Evolutionary conservation across 2,329 filamentous ascomycete genomes (phyloP).

Genomic region (Fusarium nurragi): DNA sequence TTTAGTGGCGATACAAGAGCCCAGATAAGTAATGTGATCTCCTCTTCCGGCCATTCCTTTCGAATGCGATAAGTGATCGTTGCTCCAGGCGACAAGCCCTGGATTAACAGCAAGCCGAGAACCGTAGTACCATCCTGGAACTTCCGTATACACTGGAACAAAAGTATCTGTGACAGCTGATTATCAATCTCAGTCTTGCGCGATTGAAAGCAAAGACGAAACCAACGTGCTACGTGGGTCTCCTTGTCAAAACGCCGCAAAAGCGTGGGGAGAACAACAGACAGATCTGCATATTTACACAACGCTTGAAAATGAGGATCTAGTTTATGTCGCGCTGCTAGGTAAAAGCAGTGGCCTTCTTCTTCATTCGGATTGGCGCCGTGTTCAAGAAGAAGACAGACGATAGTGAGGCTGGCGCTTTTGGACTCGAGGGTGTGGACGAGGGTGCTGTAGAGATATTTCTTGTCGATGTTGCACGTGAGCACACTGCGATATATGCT

Average conservation of each 20-base stretch:
- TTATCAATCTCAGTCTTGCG: background rate
- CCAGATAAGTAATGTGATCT: conserved; percentile 8
- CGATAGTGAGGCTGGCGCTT: background rate
- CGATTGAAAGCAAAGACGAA: conserved; percentile 1
- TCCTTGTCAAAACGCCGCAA: background rate
- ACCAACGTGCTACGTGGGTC: background rate
- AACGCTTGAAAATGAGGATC: background rate
- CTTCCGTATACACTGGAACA: conserved; percentile 18
- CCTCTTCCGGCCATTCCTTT: background rate
- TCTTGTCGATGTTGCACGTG: background rate
- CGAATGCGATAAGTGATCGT: background rate
- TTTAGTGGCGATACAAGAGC: background rate
- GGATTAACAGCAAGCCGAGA: background rate
- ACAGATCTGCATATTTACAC: conserved; percentile 1
- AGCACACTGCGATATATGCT: conserved; percentile 11
- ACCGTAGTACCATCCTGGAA: background rate
- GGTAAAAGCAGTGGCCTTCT: conserved; percentile 5
- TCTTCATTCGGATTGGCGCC: conserved; percentile 10
- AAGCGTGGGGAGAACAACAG: background rate
- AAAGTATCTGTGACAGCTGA: background rate
- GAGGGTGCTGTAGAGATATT: conserved; percentile 1
- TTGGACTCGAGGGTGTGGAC: background rate
- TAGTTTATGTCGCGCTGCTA: background rate
- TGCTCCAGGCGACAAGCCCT: background rate
- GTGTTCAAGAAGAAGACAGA: conserved; percentile 10